Evolutionary conservation across 495 filamentous ascomycete genomes (phyloP).

Genomic region (Darksidea phi): DNA sequence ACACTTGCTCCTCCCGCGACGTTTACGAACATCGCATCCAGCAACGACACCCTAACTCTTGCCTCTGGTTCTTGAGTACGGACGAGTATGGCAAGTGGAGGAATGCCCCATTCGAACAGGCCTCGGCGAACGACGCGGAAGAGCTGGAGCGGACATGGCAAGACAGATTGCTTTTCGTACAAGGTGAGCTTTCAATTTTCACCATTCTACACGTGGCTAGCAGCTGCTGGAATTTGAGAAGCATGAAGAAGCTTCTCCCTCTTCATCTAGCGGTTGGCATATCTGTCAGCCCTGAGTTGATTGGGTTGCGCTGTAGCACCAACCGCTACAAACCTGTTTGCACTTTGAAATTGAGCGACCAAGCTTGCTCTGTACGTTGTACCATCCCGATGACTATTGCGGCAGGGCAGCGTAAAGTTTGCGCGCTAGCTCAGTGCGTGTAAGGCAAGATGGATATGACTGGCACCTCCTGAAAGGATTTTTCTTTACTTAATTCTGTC

Average conservation of each 20-base stretch:
- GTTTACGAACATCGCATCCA: constrained; percentile 14
- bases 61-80: constrained; percentile 19
- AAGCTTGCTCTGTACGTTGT: no score
- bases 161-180: constrained; percentile 21
- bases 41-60: constrained; percentile 22
- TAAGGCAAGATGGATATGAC: no score
- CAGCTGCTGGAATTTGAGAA: not conserved
- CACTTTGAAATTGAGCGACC: no score
- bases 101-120: constrained; percentile 19
- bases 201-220: not conserved
- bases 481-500: not conserved
- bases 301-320: no score
- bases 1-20: constrained; percentile 4
- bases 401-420: no score
- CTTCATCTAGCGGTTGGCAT: no score
- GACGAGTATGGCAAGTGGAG: constrained; percentile 25
- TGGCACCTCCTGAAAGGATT: no score
- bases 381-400: no score
- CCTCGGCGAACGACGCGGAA: constrained; percentile 9
- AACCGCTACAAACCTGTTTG: no score
- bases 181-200: constrained; percentile 13
- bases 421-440: no score
- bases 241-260: no score
- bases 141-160: constrained; percentile 10
- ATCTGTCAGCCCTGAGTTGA: no score